These are phyloP conservation scores for Eremochloa ophiuroides DNA, from an alignment of 176 grass and related monocot species.

Conservation along the genomic window DNA sequence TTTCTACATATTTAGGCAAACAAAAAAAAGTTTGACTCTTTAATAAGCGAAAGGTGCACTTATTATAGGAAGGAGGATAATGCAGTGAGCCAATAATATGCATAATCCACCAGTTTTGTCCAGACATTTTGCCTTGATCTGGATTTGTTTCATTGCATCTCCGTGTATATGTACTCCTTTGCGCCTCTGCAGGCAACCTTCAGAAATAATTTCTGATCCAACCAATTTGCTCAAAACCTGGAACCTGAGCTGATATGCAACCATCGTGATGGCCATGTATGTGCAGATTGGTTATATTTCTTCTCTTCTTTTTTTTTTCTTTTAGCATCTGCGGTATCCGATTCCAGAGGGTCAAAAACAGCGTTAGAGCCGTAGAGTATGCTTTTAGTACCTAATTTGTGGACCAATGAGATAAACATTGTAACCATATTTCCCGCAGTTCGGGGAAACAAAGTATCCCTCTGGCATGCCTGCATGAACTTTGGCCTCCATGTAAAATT, in stretches of 20 bases:
- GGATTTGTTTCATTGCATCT: not conserved
- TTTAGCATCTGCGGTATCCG: not conserved
- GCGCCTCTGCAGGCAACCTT: not conserved
- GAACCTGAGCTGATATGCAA: too few species aligned
- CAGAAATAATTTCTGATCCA: not conserved
- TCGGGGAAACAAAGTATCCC: not conserved
- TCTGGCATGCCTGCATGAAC: not conserved
- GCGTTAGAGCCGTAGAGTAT: not conserved
- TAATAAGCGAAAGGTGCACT: too few species aligned
- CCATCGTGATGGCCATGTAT: not conserved
- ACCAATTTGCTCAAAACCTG: not conserved
- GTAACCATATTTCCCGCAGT: not conserved
- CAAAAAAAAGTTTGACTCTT: too few species aligned
- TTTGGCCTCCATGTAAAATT: not conserved
- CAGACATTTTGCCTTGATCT: conserved; percentile 10
- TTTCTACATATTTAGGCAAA: too few species aligned
- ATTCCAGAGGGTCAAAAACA: not conserved
- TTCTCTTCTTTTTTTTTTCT: not conserved
- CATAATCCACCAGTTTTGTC: not conserved
- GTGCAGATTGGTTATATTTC: not conserved
- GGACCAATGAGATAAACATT: not conserved
- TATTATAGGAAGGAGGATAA: too few species aligned
- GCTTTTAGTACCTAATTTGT: too few species aligned
- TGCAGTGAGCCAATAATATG: not conserved
- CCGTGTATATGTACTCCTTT: not conserved